Conservation (phyloP, 2,329 filamentous ascomycete species). For the Erysiphe neolycopersici region DNA sequence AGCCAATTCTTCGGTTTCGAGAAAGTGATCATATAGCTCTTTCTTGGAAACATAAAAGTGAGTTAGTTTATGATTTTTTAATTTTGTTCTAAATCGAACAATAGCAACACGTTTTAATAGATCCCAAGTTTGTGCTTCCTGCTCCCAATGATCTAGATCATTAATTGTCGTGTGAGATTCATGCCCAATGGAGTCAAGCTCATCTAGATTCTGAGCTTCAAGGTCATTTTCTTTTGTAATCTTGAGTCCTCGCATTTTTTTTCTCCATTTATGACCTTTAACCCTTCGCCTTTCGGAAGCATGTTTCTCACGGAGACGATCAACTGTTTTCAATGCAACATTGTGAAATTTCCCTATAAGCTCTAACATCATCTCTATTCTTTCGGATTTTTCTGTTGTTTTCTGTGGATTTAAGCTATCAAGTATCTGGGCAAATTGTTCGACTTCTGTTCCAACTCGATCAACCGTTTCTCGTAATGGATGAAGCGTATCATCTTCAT, state of each 20-base stretch:
- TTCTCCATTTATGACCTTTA: slow-evolving; percentile 8
- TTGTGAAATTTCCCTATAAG: slow-evolving; percentile 39
- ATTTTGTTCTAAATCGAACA: slow-evolving; percentile 27
- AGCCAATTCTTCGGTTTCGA: slow-evolving; percentile 44
- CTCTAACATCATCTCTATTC: slow-evolving; percentile 38
- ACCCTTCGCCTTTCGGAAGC: slow-evolving; percentile 9
- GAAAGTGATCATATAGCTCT: slow-evolving; percentile 46
- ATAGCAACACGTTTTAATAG: slow-evolving; percentile 39
- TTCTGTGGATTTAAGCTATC: slow-evolving; percentile 41
- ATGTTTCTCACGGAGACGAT: slow-evolving; percentile 18
- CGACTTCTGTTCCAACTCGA: slow-evolving; percentile 53
- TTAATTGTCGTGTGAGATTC: slow-evolving; percentile 15
- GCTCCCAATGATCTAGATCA: slow-evolving; percentile 39
- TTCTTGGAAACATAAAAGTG: slow-evolving; percentile 30
- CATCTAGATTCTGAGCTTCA: slow-evolving; percentile 26
- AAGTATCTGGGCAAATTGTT: slow-evolving; percentile 59
- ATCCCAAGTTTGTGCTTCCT: slow-evolving; percentile 79
- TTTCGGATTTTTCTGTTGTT: slow-evolving; percentile 22
- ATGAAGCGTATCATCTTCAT: slow-evolving; percentile 23
- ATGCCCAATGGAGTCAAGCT: slow-evolving; percentile 14
- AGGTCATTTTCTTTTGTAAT: slow-evolving; percentile 10
- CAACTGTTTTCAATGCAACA: slow-evolving; percentile 22
- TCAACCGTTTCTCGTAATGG: slow-evolving; percentile 38
- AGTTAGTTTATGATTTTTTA: slow-evolving; percentile 8
- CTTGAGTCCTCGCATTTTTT: slow-evolving; percentile 15